phyloP scores from a whole-genome alignment of 106 monocot species.

The Acorus calamus region DNA sequence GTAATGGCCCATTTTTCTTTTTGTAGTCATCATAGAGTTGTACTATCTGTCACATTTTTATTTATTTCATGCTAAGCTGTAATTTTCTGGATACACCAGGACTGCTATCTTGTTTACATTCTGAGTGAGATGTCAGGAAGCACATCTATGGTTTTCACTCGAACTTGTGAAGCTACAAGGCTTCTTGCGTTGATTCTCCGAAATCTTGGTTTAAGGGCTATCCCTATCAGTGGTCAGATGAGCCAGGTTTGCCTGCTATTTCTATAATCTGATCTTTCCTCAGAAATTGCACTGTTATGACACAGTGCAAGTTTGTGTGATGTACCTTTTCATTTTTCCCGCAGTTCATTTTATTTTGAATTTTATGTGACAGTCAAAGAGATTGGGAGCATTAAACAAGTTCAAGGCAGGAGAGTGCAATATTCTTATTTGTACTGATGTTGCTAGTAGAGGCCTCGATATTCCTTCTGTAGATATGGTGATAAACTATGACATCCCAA shows the following conservation, averaged over 20 bases:
- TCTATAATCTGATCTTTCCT: not conserved
- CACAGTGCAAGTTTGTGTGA: not conserved
- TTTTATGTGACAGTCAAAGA: slow-evolving; percentile 39
- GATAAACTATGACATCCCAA: slow-evolving; percentile 91
- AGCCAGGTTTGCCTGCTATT: slow-evolving; percentile 46
- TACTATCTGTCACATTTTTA: not conserved
- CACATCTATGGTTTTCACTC: slow-evolving; percentile 82
- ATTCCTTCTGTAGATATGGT: slow-evolving; percentile 87
- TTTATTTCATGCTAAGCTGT: not conserved
- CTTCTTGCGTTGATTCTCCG: slow-evolving; percentile 62
- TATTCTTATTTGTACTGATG: slow-evolving; percentile 80
- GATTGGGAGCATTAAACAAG: slow-evolving; percentile 78
- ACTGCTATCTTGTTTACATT: slow-evolving; percentile 83
- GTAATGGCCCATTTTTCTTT: not conserved
- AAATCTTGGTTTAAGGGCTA: slow-evolving; percentile 75
- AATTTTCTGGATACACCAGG: slow-evolving; percentile 21
- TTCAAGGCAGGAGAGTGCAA: slow-evolving; percentile 86
- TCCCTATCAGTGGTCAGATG: slow-evolving; percentile 88
- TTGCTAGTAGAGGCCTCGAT: slow-evolving; percentile 89
- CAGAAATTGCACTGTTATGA: too few species aligned
- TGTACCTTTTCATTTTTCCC: not conserved
- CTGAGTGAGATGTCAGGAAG: slow-evolving; percentile 69
- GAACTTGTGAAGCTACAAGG: slow-evolving; percentile 75
- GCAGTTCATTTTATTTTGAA: slow-evolving; percentile 1
- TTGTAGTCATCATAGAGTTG: not conserved